Evolutionary conservation across 176 grass and related monocot genomes (phyloP), one percentile per base, ranked within the genome.

Genomic region (Eragrostis curvula): DNA sequence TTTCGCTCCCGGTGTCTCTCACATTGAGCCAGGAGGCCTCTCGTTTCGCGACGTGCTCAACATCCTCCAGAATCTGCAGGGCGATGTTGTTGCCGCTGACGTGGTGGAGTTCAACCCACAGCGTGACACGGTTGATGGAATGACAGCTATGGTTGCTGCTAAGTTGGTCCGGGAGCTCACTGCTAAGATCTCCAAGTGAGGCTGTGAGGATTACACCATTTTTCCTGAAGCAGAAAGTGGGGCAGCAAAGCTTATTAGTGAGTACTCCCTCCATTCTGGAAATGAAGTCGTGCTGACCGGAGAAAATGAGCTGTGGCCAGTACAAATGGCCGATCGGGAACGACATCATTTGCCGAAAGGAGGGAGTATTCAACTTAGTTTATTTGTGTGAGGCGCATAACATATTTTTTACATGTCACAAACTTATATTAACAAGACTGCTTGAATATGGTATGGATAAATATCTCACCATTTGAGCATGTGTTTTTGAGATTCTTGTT

Each of bases 71-170:
- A 98, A 95, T 64, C 83, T 98, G 40, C 92, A 98, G 85, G 96
- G 88, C 0, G 85, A 98, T 74, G 87, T 98, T 30, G 89, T 95
- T 2, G 96, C 92, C 0, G 92, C 86, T 7, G 96, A 98, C 72
- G 92, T 98, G 46, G 96, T 98, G 58, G 96, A 98, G 84, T 98
- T 98, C 82, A 98, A 98, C 84, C 96, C 96, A 12, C 96, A 98
- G 68, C 92, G 92, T 0, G 96, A 98, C 73, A 98, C 96, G 0
- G 96, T 98, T 17, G 96, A 98, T 59, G 96, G 96, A 24, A 98
- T 98, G 96, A 98, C 96, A 2, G 92, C 92, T 8, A 98, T 98
- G 96, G 96, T 98, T 11, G 92, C 96, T 6, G 96, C 96, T 1
- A 98, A 98, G 74, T 84, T 98, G 28, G 96, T 98, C 43, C 81